Evolutionary conservation across 345 rosid species (phyloP).

Genomic region (Balakata baccata): DNA sequence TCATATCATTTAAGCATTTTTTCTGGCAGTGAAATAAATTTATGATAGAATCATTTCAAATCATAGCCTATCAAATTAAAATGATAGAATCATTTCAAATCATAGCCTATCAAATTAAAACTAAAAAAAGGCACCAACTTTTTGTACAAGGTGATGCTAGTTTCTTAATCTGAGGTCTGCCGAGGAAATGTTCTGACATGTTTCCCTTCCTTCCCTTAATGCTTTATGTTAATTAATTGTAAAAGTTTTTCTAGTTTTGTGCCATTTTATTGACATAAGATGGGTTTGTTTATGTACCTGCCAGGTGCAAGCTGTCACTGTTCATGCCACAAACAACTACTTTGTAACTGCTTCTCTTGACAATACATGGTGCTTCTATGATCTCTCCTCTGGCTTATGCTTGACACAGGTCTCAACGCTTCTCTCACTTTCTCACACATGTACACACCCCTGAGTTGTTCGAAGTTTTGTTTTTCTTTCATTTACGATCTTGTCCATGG

Average conservation of each 20-base stretch:
- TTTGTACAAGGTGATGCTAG: neutral
- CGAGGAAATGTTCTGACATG: neutral
- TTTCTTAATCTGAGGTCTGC: neutral
- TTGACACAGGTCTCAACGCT: constrained; percentile 63
- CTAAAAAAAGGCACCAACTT: neutral
- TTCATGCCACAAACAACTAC: constrained; percentile 91
- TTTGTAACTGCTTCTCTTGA: constrained; percentile 96
- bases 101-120: neutral
- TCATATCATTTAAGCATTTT: neutral
- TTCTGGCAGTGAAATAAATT: neutral
- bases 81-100: neutral
- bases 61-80: neutral
- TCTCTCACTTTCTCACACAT: neutral
- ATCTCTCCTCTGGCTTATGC: constrained; percentile 81
- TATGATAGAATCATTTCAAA: neutral
- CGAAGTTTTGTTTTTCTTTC: neutral
- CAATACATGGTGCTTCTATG: constrained; percentile 91
- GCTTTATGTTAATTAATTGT: neutral
- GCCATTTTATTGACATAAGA: neutral
- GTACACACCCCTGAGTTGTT: neutral
- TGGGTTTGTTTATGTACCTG: constrained; percentile 13
- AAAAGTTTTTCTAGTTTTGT: neutral
- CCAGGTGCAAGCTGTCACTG: constrained; percentile 96
- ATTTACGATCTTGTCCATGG: neutral
- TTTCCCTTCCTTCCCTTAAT: neutral